Conservation (phyloP, 2,329 filamentous ascomycete species). For the Neobulgaria alba region DNA sequence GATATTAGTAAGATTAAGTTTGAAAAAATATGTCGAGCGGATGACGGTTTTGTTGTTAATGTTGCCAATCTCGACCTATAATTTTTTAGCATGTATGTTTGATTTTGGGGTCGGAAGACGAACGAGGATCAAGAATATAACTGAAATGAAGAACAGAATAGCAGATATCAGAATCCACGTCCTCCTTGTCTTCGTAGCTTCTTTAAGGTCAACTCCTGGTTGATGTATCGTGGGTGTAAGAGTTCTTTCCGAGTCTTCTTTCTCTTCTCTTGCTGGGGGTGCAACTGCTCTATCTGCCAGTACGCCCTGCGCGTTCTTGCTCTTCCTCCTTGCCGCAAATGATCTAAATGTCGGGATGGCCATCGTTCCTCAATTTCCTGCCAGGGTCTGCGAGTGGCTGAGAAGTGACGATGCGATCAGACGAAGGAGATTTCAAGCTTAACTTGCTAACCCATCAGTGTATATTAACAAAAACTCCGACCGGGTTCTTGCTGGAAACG, state of each 20-base stretch:
- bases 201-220: constrained; percentile 32
- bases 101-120: constrained; percentile 7
- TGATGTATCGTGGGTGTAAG: constrained; percentile 15
- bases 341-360: constrained; percentile 27
- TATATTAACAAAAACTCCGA: too few relatives aligned
- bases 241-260: constrained; percentile 16
- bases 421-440: too few relatives aligned
- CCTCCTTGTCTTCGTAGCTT: constrained; percentile 43
- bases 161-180: constrained; percentile 52
- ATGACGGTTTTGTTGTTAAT: constrained; percentile 53
- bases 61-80: constrained; percentile 61
- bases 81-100: neutral
- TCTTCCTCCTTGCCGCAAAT: constrained; percentile 14
- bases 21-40: constrained; percentile 72
- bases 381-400: constrained; percentile 2
- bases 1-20: constrained; percentile 73
- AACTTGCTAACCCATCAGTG: too few relatives aligned
- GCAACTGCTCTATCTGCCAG: constrained; percentile 6
- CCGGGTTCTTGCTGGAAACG: too few relatives aligned
- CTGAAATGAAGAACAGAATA: constrained; percentile 62
- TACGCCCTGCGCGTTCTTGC: constrained; percentile 2
- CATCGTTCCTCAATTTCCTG: constrained; percentile 14
- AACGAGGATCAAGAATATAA: constrained; percentile 74
- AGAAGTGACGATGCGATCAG: too few relatives aligned
- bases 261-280: constrained; percentile 3